A percentile compares a stretch with the other conserved stretches of the same genome.
Evolutionary conservation across 345 rosid species (phyloP).

Genomic region (Dovyalis caffra): DNA sequence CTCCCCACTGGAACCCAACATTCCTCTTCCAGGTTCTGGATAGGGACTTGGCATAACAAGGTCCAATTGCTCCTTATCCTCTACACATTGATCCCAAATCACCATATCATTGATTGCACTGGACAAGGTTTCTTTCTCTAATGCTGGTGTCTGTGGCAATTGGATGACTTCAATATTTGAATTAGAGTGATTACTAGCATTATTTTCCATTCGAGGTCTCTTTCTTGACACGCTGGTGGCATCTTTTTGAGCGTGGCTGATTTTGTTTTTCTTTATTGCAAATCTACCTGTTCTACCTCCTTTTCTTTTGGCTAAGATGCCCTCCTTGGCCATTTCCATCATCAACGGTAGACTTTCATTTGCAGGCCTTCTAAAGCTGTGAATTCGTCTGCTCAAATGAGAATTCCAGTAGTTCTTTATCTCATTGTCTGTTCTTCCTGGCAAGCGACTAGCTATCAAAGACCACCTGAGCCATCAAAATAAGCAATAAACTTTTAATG

Average conservation of each 20-base stretch:
- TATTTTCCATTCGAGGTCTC: background rate
- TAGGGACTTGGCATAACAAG: conserved; percentile 1
- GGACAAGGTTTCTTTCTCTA: conserved; percentile 24
- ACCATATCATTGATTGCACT: background rate
- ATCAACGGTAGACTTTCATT: background rate
- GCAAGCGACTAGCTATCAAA: conserved; percentile 51
- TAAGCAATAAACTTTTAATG: background rate
- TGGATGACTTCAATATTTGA: background rate
- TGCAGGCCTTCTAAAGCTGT: conserved; percentile 30
- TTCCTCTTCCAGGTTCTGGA: conserved; percentile 21
- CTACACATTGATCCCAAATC: conserved; percentile 1
- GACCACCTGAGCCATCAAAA: conserved; percentile 49
- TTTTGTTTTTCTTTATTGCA: conserved; percentile 25
- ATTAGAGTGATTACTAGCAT: background rate
- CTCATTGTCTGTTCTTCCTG: conserved; percentile 75
- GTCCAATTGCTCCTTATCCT: conserved; percentile 16
- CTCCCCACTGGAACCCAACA: conserved; percentile 22
- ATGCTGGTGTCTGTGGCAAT: conserved; percentile 6
- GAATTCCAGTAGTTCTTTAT: conserved; percentile 74
- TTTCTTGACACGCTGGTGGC: background rate
- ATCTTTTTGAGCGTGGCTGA: background rate
- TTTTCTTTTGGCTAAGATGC: conserved; percentile 13
- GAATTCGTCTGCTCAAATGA: conserved; percentile 49
- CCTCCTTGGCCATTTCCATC: conserved; percentile 13
- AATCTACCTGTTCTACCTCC: conserved; percentile 27